Base-by-base conservation (phyloP, 345 rosid species). In the Sapria himalayana region DNA sequence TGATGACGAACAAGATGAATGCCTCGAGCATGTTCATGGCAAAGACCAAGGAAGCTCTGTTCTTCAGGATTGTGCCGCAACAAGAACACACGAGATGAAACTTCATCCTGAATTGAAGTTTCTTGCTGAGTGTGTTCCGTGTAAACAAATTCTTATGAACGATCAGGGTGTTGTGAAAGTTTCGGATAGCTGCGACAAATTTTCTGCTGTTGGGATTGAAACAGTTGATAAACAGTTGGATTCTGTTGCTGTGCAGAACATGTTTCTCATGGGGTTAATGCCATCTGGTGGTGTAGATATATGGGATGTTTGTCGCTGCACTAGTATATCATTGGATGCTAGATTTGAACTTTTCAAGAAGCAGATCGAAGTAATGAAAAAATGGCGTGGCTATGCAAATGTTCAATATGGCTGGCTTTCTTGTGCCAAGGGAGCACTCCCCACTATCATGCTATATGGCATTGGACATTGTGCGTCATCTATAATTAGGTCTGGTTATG, bases 401-500 rank as follows among this genome's bases (percentile, higher is more conserved):
- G 64, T 91, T 48, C 55, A 56, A 39, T 70, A 68, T 47, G 99
- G 89, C 15, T 91, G 99, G 99, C 99, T 91, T 64, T 70, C 80
- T 64, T 43, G 71, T 31, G 59, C 85, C 22, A 72, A 65, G 53
- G 63, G 34, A 45, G 57, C 62, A 17, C 29, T 80, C 20, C 44
- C 67, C 25, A 51, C 60, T 0, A 24, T 91, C 3, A 50, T 42
- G 67, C 46, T 2, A 33, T 74, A 64, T 33, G 96, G 96, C 21
- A 71, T 85, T 49, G 80, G 91, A 39, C 67, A 67, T 42, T 72
- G 71, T 62, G 78, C 64, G 37, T 46, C 71, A 15, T 70, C 67
- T 48, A 44, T 51, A 22, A 56, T 62, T 27, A 78, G 64, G 58
- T 65, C 77, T 16, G 31, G 38, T 9, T 69, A 64, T 50, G 98